Evolutionary conservation across 2,329 filamentous ascomycete species (phyloP).

Genomic region (Pseudopithomyces maydicus): DNA sequence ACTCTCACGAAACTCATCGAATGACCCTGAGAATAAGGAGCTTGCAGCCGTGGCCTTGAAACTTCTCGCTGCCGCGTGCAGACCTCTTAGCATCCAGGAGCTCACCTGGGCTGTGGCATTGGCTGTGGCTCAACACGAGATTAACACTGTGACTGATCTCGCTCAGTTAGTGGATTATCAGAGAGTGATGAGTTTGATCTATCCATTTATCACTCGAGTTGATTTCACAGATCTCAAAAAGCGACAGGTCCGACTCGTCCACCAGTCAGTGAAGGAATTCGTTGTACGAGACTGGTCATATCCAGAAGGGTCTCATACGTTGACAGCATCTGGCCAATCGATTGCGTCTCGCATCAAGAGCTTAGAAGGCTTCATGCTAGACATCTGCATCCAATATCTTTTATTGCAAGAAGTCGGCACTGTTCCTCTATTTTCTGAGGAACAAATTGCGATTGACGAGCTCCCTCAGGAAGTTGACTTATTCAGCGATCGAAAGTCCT

Average conservation of each 20-base stretch:
- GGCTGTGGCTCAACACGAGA: slow-evolving; percentile 7
- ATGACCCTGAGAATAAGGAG: slow-evolving; percentile 10
- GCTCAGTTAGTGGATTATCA: slow-evolving; percentile 8
- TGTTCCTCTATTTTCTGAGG: slow-evolving; percentile 9
- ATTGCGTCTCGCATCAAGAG: neutral
- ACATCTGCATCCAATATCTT: slow-evolving; percentile 14
- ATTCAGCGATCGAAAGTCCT: slow-evolving; percentile 8
- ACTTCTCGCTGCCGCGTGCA: slow-evolving; percentile 8
- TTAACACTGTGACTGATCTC: slow-evolving; percentile 10
- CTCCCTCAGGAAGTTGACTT: slow-evolving; percentile 13
- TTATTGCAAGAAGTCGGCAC: slow-evolving; percentile 11
- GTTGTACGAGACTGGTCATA: slow-evolving; percentile 5
- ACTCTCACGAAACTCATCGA: slow-evolving; percentile 8
- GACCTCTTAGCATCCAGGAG: slow-evolving; percentile 12
- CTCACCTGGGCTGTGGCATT: slow-evolving; percentile 13
- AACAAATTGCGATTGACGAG: slow-evolving; percentile 13
- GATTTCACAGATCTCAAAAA: slow-evolving; percentile 9
- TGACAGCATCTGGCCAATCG: neutral
- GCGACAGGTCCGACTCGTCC: slow-evolving; percentile 13
- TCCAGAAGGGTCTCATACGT: neutral
- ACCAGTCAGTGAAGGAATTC: slow-evolving; percentile 13
- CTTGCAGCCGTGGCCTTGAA: slow-evolving; percentile 5
- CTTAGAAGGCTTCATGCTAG: slow-evolving; percentile 5
- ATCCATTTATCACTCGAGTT: slow-evolving; percentile 11
- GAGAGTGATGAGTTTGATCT: slow-evolving; percentile 9